Base-by-base conservation (phyloP, 192 early-diverging fungal species). In the Entomortierella beljakovae region DNA sequence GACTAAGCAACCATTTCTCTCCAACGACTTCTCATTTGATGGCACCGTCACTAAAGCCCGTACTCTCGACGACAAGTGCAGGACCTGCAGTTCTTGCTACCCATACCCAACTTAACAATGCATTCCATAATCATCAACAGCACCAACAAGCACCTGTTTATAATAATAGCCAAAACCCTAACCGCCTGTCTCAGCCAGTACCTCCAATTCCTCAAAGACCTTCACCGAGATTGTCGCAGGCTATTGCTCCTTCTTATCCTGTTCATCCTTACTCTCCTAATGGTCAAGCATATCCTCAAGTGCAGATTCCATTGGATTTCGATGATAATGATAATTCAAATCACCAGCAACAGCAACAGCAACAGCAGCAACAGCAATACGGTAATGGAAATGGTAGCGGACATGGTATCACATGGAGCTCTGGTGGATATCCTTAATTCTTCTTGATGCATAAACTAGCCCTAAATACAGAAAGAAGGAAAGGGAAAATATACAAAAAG, bases 81-180 rank as follows among this genome's bases (percentile, higher is more conserved):
- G 68, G 53, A 22, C 75, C 75, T 29, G 75, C 66, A 33, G 67
- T 79, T 15, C 38, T 79, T 34, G 38, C 75, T 3, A n/a, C 75
- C 4, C 75, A 70, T 70, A 37, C 67, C 2, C 66, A 68, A 8
- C 51, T 51, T 7, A 60, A 6, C 31, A 29, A 52, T 13, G 22
- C 26, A 7, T 20, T 18, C 3, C 57, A 58, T 1, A 43, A 70
- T 3, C 73, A 68, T n/a, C 60, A 76, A 0, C 73, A 77, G 46
- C 49, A 38, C 43, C 20, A 28, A 23, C 10, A 16, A 20, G 8
- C 29, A 51, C 3, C 64, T 61, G 4, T 23, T 54, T 42, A 43
- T 16, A 10, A 37, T 1, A 11, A 40, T 10, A 3, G 23, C 26
- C 33, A 65, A 35, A 22, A 46, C 23, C 34, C 53, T 25, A 55